These are phyloP conservation scores for Nitzschia putrida DNA, from an alignment of 108 stramenopile species.

Conservation along the genomic window DNA sequence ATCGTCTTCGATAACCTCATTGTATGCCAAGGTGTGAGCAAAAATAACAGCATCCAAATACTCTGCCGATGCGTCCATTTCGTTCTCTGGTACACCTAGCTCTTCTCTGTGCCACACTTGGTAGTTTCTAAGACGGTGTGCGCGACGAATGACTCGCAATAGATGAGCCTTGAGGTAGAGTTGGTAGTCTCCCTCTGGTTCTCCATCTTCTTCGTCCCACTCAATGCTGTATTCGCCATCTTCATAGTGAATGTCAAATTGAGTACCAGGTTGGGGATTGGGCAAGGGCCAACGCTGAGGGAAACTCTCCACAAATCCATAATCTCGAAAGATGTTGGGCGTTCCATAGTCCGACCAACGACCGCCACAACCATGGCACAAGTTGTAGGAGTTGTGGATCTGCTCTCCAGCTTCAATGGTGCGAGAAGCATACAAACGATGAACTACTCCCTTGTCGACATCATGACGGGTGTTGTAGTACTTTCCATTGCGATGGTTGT, in stretches of 20 bases:
- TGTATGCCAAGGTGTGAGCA: constrained; percentile 23
- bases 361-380: constrained; percentile 51
- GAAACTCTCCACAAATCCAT: constrained; percentile 79
- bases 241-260: constrained; percentile 1
- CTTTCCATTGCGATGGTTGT: constrained; percentile 44
- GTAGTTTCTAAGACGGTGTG: neutral
- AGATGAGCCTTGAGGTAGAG: neutral
- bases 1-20: constrained; percentile 17
- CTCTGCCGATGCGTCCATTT: constrained; percentile 32
- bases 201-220: neutral
- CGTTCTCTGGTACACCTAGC: constrained; percentile 23
- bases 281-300: constrained; percentile 76
- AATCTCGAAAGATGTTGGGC: constrained; percentile 65
- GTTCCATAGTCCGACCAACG: constrained; percentile 51
- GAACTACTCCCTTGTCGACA: constrained; percentile 9
- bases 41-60: constrained; percentile 27
- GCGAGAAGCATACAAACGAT: constrained; percentile 27
- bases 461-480: constrained; percentile 37
- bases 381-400: constrained; percentile 65
- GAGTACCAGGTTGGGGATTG: constrained; percentile 14
- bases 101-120: neutral
- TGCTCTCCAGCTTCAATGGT: constrained; percentile 63
- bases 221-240: neutral
- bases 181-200: neutral
- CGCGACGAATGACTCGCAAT: neutral